A percentile compares a stretch with the other conserved stretches of the same genome.
phyloP scores from a whole-genome alignment of 163 green algal genomes.

The Scenedesmus sp. region DNA sequence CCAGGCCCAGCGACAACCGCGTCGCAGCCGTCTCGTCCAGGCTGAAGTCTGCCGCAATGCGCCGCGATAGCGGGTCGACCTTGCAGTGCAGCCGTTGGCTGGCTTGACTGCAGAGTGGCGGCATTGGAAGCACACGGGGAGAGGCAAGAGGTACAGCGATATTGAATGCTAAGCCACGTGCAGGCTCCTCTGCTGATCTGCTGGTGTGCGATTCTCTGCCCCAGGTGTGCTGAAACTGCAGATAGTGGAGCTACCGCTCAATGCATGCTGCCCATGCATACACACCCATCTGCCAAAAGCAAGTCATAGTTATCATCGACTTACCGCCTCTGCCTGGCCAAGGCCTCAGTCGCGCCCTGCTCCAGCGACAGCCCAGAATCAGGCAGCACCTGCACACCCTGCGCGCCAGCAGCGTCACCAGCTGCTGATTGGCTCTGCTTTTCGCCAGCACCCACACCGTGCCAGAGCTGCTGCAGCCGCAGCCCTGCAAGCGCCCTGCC shows the following conservation, averaged over 20 bases:
- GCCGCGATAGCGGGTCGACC: conserved; percentile 35
- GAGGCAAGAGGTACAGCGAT: background rate
- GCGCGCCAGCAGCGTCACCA: background rate
- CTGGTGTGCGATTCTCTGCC: too few relatives aligned
- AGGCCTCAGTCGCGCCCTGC: background rate
- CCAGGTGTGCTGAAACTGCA: too few relatives aligned
- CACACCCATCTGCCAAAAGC: too few relatives aligned
- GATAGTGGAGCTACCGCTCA: too few relatives aligned
- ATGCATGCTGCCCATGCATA: too few relatives aligned
- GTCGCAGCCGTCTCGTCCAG: conserved; percentile 50
- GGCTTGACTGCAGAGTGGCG: conserved; percentile 17
- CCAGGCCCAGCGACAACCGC: conserved; percentile 54
- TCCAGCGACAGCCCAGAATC: background rate
- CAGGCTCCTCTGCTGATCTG: too few relatives aligned
- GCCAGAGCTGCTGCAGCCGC: conserved; percentile 15
- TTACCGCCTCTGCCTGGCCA: conserved; percentile 3
- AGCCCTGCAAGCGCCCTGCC: background rate
- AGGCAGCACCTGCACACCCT: conserved; percentile 28
- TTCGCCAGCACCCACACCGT: background rate
- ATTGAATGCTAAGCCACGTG: background rate
- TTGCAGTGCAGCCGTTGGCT: conserved; percentile 25
- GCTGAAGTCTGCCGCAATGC: conserved; percentile 53
- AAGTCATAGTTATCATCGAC: too few relatives aligned
- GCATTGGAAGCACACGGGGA: background rate
- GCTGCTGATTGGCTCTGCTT: background rate